These are phyloP conservation scores for Anisodus acutangulus DNA, from an alignment of 257 asterid genomes.

Conservation along the genomic window DNA sequence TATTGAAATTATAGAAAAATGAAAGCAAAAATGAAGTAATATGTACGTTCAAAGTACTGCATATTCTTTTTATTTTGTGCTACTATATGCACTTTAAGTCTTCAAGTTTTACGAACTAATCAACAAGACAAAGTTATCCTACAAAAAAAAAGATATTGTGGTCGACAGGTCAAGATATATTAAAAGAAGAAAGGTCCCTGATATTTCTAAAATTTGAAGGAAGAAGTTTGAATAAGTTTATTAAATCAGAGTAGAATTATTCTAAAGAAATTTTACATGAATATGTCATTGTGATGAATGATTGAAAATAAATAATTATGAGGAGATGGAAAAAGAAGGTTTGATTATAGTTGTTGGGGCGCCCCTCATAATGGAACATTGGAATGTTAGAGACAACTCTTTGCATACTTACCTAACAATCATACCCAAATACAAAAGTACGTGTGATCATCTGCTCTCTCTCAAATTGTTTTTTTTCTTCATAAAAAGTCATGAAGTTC, in stretches of 20 bases:
- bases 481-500: background rate
- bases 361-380: constrained; percentile 34
- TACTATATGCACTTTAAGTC: background rate
- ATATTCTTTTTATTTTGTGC: background rate
- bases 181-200: background rate
- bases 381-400: constrained; percentile 1
- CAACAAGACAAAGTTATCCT: background rate
- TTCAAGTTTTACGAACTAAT: background rate
- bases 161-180: background rate
- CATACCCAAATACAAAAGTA: background rate
- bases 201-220: background rate
- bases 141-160: background rate
- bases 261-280: background rate
- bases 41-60: background rate
- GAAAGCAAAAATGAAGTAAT: background rate
- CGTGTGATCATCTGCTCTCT: background rate
- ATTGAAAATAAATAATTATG: background rate
- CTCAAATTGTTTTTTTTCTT: background rate
- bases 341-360: background rate
- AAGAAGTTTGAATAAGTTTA: background rate
- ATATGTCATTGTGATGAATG: constrained; percentile 11
- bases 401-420: constrained; percentile 34
- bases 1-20: background rate
- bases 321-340: background rate
- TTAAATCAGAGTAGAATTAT: background rate